These are phyloP conservation scores for Allomyces macrogynus DNA, from an alignment of 192 early-diverging fungal species.

Conservation along the genomic window DNA sequence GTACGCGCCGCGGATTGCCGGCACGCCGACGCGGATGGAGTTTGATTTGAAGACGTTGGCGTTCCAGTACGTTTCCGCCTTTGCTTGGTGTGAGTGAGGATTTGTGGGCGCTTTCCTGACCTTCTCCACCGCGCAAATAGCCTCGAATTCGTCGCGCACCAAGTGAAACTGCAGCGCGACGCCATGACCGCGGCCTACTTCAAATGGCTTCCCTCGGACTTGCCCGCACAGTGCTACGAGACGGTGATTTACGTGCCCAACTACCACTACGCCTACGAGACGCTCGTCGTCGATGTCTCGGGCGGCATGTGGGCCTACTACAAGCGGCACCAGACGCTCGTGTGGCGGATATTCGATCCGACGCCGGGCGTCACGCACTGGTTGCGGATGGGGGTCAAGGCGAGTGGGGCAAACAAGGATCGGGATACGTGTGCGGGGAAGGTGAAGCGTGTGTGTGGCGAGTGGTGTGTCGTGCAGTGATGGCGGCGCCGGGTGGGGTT, in stretches of 20 bases:
- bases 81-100: conserved; percentile 34
- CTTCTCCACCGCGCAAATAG: conserved; percentile 7
- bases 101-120: conserved; percentile 13
- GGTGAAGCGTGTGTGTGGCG: too few relatives aligned
- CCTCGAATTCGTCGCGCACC: conserved; percentile 6
- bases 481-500: too few relatives aligned
- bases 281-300: conserved; percentile 31
- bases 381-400: background rate
- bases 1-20: conserved; percentile 55
- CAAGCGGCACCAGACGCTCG: conserved; percentile 37
- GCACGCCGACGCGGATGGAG: conserved; percentile 29
- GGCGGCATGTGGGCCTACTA: conserved; percentile 56
- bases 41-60: conserved; percentile 38
- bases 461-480: too few relatives aligned
- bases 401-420: too few relatives aligned
- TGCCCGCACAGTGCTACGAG: conserved; percentile 9
- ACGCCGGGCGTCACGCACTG: background rate
- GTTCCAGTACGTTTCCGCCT: conserved; percentile 21
- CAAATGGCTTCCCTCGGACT: conserved; percentile 11
- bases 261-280: conserved; percentile 38
- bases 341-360: background rate
- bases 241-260: conserved; percentile 55
- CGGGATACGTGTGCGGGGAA: too few relatives aligned
- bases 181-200: conserved; percentile 2
- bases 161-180: conserved; percentile 1